Evolutionary conservation across 371 early-diverging fungal genomes (phyloP).

Genomic region (Chytridiales sp.): DNA sequence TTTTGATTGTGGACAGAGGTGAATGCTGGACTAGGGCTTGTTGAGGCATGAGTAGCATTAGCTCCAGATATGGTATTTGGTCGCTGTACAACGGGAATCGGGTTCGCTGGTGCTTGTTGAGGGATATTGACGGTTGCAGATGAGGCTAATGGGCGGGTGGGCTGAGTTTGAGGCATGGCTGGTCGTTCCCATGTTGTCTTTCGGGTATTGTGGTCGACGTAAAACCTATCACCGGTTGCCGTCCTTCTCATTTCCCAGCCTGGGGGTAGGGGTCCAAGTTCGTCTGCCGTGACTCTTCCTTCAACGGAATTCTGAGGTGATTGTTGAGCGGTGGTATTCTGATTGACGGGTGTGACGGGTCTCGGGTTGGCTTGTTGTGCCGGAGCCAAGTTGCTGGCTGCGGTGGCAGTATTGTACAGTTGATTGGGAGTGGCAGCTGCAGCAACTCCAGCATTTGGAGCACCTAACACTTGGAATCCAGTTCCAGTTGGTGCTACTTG

Average conservation of each 20-base stretch:
- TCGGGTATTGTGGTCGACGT: constrained; percentile 89
- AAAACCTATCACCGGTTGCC: constrained; percentile 81
- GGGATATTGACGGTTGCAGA: constrained; percentile 57
- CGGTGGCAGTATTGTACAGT: too few relatives aligned
- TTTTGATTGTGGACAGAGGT: neutral
- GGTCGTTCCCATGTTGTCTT: constrained; percentile 77
- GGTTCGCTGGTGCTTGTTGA: constrained; percentile 25
- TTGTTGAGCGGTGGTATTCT: too few relatives aligned
- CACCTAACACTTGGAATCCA: too few relatives aligned
- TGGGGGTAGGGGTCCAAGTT: neutral
- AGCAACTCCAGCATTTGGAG: too few relatives aligned
- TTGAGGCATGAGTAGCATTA: constrained; percentile 17
- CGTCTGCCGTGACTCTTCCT: constrained; percentile 3
- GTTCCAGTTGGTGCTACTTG: too few relatives aligned
- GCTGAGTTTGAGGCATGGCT: constrained; percentile 56
- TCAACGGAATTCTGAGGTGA: constrained; percentile 1
- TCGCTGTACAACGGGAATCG: constrained; percentile 13
- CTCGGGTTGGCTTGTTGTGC: too few relatives aligned
- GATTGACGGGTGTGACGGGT: too few relatives aligned
- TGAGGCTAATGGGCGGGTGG: constrained; percentile 67
- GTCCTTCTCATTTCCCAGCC: constrained; percentile 83
- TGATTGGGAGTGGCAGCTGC: too few relatives aligned
- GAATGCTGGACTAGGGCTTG: constrained; percentile 16
- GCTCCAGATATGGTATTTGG: constrained; percentile 5
- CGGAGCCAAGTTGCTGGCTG: too few relatives aligned